Evolutionary conservation across 352 stramenopile species (phyloP), one percentile per base, ranked within the genome.

Genomic region (Phytopythium aichiense): DNA sequence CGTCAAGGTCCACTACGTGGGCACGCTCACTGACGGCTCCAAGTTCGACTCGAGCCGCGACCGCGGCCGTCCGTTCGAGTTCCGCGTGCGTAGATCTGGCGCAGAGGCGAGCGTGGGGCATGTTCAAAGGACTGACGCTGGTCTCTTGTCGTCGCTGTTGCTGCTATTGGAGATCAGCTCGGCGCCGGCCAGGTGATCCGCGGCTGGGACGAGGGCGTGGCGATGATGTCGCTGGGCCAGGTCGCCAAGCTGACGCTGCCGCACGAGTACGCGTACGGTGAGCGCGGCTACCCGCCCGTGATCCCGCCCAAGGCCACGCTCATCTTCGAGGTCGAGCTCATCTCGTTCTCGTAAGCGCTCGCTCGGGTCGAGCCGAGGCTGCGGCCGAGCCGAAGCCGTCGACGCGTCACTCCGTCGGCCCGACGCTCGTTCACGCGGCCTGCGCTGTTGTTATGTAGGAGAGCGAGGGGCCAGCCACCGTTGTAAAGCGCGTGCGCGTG

Each of bases 211-310:
- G 81, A 90, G 62, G 81, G 81, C 45, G 83, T 91, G 50, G 79
- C 77, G 38, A 51, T 66, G 76, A 87, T 99, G 93, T 96, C 79
- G 58, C 81, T 98, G 43, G 95, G 95, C 42, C 92, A 99, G 74
- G 83, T 97, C 35, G 91, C 92, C 33, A 94, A 95, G 62, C 81
- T 99, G 30, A 81, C 82, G 56, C 93, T 98, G 60, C 87, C 95
- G n/a, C 78, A 82, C 56, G 91, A 98, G 70, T 98, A 96, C 77
- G 96, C 89, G 30, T 99, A 99, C 70, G 96, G 96, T 43, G 79
- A 83, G 60, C 63, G 76, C 46, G 94, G 95, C 38, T 92, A 96
- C 56, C 87, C 88, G 15, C 91, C 91, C 49, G 73, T 92, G 54
- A 96, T 98, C 63, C 92, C 93, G 37, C 89, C 91, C 51, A 95